Evolutionary conservation across 2,329 filamentous ascomycete genomes (phyloP).

Genomic region (Pseudogymnoascus sp.): DNA sequence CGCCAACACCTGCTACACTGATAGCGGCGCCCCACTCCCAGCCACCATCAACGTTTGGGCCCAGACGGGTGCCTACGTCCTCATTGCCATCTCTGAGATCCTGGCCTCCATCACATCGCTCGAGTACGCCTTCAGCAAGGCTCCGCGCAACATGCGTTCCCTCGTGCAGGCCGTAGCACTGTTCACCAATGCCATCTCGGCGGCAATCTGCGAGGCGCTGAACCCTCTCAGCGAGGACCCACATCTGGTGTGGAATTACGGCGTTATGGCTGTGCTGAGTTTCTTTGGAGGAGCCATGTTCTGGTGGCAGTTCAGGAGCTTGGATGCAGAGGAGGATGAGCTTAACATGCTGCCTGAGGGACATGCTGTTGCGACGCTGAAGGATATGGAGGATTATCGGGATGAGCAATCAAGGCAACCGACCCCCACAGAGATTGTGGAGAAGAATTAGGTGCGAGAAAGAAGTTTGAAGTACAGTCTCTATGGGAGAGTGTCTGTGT

Average conservation of each 20-base stretch:
- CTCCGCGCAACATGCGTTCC: constrained; percentile 59
- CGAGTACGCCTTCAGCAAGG: constrained; percentile 68
- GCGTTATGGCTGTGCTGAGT: constrained; percentile 21
- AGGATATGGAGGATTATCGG: constrained; percentile 9
- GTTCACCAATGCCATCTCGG: constrained; percentile 49
- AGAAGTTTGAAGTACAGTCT: neutral
- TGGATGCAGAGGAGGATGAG: constrained; percentile 26
- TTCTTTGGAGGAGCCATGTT: constrained; percentile 23
- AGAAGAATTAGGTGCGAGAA: neutral
- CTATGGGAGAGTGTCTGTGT: neutral
- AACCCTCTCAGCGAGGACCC: constrained; percentile 37
- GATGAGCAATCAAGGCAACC: neutral
- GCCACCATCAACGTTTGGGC: constrained; percentile 44
- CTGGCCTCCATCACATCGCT: constrained; percentile 59
- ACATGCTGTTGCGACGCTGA: neutral
- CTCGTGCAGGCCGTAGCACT: constrained; percentile 49
- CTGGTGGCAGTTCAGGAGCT: constrained; percentile 23
- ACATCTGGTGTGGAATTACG: constrained; percentile 31
- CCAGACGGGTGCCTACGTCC: constrained; percentile 41
- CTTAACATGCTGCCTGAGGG: constrained; percentile 21
- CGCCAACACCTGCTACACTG: constrained; percentile 37
- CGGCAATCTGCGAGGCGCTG: constrained; percentile 39
- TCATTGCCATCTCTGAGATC: constrained; percentile 52
- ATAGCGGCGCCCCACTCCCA: constrained; percentile 20
- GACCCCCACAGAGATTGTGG: neutral